phyloP scores from a whole-genome alignment of 176 grass and related monocot genomes.

The Eragrostis nindensis region DNA sequence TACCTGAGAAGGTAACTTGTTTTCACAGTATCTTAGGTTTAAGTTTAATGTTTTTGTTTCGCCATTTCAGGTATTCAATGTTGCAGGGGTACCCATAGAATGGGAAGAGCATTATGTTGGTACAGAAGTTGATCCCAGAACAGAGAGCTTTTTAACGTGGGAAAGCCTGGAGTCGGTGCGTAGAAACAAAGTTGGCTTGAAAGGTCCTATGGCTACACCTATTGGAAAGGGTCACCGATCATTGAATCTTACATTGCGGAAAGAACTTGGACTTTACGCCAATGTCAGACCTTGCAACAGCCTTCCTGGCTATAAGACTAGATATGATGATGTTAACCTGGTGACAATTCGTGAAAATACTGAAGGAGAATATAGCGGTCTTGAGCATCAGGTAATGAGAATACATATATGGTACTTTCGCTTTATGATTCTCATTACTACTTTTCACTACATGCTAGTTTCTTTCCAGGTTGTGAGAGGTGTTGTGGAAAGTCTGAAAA shows the following conservation, averaged over 20 bases:
- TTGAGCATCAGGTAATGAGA: constrained; percentile 88
- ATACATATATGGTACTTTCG: neutral
- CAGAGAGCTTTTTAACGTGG: constrained; percentile 97
- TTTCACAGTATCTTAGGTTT: constrained; percentile 15
- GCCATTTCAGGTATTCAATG: constrained; percentile 74
- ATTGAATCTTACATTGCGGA: constrained; percentile 91
- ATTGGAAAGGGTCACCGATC: constrained; percentile 99
- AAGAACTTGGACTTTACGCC: constrained; percentile 92
- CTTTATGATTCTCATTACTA: neutral
- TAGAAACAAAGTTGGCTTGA: constrained; percentile 90
- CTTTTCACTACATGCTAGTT: constrained; percentile 26
- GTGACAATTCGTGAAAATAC: constrained; percentile 99
- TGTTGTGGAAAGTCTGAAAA: constrained; percentile 99
- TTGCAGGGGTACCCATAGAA: constrained; percentile 85
- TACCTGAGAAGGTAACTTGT: neutral
- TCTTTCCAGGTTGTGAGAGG: constrained; percentile 86
- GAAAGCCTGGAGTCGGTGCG: constrained; percentile 93
- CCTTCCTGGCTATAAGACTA: constrained; percentile 89
- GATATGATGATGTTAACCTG: constrained; percentile 95
- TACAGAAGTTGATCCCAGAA: constrained; percentile 87
- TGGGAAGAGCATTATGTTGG: constrained; percentile 97
- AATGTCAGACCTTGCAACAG: constrained; percentile 98
- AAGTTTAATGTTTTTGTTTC: constrained; percentile 26
- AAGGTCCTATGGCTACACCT: constrained; percentile 99
- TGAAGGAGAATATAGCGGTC: constrained; percentile 97